A percentile compares a stretch with the other conserved stretches of the same genome.
Conservation (phyloP, 2,329 filamentous ascomycete genomes). For the Colletotrichum melonis region DNA sequence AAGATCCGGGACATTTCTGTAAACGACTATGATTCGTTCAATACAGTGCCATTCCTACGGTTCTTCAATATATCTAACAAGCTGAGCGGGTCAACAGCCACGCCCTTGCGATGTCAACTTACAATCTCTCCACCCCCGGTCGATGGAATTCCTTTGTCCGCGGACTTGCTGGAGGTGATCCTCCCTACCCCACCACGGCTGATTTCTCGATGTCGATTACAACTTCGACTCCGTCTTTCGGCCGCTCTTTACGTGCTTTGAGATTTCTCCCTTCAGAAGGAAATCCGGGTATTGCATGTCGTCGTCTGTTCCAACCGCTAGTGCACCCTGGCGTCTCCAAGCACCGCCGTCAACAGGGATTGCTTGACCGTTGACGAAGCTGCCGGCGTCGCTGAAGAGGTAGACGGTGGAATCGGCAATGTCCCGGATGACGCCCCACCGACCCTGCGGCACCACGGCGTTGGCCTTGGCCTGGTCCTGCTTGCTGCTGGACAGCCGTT, state of each 20-base stretch:
- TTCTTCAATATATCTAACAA: slow-evolving; percentile 12
- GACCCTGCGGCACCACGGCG: slow-evolving; percentile 74
- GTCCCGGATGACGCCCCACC: slow-evolving; percentile 84
- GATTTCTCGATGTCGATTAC: slow-evolving; percentile 37
- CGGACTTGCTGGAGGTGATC: slow-evolving; percentile 9
- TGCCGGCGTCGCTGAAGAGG: slow-evolving; percentile 86
- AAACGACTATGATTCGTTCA: not conserved
- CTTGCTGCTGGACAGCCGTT: slow-evolving; percentile 63
- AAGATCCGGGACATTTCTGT: not conserved
- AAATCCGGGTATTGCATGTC: slow-evolving; percentile 66
- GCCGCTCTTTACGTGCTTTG: slow-evolving; percentile 46
- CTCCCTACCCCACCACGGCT: not conserved
- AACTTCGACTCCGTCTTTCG: slow-evolving; percentile 54
- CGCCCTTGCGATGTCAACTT: slow-evolving; percentile 17
- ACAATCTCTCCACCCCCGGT: not conserved
- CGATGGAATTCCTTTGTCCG: not conserved
- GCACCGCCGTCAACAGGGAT: slow-evolving; percentile 78
- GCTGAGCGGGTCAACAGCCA: slow-evolving; percentile 4
- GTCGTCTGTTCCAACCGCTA: slow-evolving; percentile 58
- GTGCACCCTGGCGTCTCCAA: slow-evolving; percentile 63
- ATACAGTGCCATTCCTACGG: not conserved
- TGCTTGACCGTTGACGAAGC: slow-evolving; percentile 85
- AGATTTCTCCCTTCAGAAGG: slow-evolving; percentile 48
- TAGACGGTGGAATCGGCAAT: slow-evolving; percentile 94
- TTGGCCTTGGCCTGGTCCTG: slow-evolving; percentile 46